Conservation (phyloP, 208 protist species). For the Crithidia fasciculata region DNA sequence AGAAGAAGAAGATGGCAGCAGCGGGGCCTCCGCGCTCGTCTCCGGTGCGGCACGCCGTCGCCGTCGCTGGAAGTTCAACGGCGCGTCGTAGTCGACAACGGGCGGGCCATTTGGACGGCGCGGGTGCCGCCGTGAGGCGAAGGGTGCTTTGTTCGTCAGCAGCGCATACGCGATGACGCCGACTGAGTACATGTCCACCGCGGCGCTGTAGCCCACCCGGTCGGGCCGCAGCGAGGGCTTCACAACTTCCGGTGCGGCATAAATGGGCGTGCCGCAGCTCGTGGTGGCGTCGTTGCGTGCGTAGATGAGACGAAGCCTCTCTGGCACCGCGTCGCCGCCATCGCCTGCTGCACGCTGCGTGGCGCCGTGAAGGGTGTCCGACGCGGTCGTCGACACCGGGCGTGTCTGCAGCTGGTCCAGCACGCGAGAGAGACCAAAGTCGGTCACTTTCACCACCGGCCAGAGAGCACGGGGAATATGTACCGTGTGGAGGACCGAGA, state of each 20-base stretch:
- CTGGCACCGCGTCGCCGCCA: constrained; percentile 9
- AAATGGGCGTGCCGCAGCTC: constrained; percentile 74
- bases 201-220: constrained; percentile 55
- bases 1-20: no score
- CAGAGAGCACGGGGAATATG: constrained; percentile 51
- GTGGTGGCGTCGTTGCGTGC: constrained; percentile 55
- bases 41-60: constrained; percentile 2
- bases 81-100: constrained; percentile 37
- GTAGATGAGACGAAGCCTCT: constrained; percentile 37
- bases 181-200: constrained; percentile 76
- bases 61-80: constrained; percentile 19
- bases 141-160: constrained; percentile 51
- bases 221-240: constrained; percentile 37
- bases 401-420: constrained; percentile 37
- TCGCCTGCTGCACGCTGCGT: not conserved
- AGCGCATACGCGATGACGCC: constrained; percentile 70
- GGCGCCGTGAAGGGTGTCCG: constrained; percentile 1
- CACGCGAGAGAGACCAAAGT: constrained; percentile 73
- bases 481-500: constrained; percentile 54
- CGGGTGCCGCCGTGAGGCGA: constrained; percentile 27
- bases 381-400: not conserved
- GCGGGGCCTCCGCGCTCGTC: not conserved
- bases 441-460: constrained; percentile 72
- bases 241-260: constrained; percentile 71
- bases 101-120: constrained; percentile 22